Conservation (phyloP, 1,284 basidiomycete genomes). For the Leccinum fallax region DNA sequence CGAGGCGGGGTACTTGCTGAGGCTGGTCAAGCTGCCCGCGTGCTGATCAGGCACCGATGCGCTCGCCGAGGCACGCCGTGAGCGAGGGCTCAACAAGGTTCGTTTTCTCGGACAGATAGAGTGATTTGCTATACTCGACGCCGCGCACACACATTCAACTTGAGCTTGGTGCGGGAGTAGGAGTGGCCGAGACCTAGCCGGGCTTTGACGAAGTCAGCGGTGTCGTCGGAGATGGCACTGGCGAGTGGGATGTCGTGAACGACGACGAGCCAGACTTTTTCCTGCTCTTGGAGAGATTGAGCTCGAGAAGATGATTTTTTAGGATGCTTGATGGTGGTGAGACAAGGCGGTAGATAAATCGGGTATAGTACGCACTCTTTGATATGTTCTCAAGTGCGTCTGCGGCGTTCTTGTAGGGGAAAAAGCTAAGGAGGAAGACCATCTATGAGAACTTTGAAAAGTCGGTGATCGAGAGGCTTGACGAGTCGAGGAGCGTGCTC, state of each 20-base stretch:
- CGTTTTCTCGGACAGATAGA: too few relatives aligned
- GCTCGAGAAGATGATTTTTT: conserved; percentile 88
- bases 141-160: conserved; percentile 83
- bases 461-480: conserved; percentile 67
- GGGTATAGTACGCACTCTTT: conserved; percentile 65
- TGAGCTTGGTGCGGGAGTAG: conserved; percentile 97
- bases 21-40: too few relatives aligned
- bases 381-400: conserved; percentile 97
- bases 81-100: too few relatives aligned
- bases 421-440: conserved; percentile 82
- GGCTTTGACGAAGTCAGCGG: conserved; percentile 88
- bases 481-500: neutral
- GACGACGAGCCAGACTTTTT: conserved; percentile 77
- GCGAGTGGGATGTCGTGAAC: conserved; percentile 84
- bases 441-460: conserved; percentile 93
- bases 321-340: conserved; percentile 63
- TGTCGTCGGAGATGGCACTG: conserved; percentile 77
- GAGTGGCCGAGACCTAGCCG: conserved; percentile 98
- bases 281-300: conserved; percentile 77
- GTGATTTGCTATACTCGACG: too few relatives aligned
- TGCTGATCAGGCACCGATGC: too few relatives aligned
- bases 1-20: too few relatives aligned
- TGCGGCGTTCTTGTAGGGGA: conserved; percentile 93
- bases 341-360: neutral
- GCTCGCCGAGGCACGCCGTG: too few relatives aligned